Percentiles rank a stretch among this genome's conserved stretches.
phyloP scores from a whole-genome alignment of 2,329 filamentous ascomycete genomes.

The Fusarium liriodendri region DNA sequence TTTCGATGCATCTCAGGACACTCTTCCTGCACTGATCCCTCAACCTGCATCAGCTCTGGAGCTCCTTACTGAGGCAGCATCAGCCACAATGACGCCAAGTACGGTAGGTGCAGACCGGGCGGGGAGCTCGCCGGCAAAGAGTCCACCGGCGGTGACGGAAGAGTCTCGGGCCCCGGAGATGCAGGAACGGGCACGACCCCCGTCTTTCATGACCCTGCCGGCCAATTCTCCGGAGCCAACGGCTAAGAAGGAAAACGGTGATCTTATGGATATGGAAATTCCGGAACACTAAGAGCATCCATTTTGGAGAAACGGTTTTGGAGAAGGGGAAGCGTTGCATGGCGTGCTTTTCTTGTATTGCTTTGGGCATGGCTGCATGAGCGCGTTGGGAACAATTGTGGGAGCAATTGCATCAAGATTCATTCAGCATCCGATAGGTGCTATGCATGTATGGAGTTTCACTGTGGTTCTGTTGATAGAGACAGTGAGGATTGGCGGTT shows the following conservation, averaged over 20 bases:
- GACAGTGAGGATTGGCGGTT: not conserved
- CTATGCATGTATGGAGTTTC: slow-evolving; percentile 25
- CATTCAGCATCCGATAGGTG: slow-evolving; percentile 17
- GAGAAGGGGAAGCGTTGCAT: slow-evolving; percentile 3
- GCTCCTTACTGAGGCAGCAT: slow-evolving; percentile 35
- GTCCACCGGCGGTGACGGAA: slow-evolving; percentile 7
- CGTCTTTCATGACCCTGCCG: slow-evolving; percentile 40
- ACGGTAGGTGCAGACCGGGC: slow-evolving; percentile 38
- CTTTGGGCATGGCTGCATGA: slow-evolving; percentile 2
- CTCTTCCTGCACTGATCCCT: slow-evolving; percentile 14
- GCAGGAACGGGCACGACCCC: slow-evolving; percentile 53
- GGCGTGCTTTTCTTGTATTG: not conserved
- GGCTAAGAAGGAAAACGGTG: slow-evolving; percentile 36
- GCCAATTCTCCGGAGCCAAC: slow-evolving; percentile 25
- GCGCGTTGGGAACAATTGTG: not conserved
- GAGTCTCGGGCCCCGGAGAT: slow-evolving; percentile 55
- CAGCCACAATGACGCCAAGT: slow-evolving; percentile 41
- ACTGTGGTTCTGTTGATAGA: not conserved
- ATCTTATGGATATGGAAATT: slow-evolving; percentile 54
- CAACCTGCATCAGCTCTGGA: slow-evolving; percentile 16
- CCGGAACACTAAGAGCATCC: slow-evolving; percentile 36
- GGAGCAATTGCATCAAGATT: not conserved
- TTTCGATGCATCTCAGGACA: slow-evolving; percentile 20
- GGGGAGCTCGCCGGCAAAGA: slow-evolving; percentile 9
- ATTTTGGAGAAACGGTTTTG: not conserved